phyloP scores from a whole-genome alignment of 306 rosid genomes.

The Delonix regia region DNA sequence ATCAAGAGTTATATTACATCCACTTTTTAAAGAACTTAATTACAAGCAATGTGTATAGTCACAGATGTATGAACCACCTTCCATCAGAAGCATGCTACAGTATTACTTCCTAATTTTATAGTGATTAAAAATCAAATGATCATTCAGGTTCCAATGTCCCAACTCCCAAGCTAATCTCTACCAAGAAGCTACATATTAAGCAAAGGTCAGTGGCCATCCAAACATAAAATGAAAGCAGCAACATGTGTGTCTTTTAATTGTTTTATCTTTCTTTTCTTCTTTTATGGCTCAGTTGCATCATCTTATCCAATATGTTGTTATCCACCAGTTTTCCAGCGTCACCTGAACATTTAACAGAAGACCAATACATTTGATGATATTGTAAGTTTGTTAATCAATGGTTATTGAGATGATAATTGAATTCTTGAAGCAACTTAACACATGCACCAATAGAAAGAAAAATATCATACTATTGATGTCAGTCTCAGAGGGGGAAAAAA shows the following conservation, averaged over 20 bases:
- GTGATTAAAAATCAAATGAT: not conserved
- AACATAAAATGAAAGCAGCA: constrained; percentile 31
- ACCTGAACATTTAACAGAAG: constrained; percentile 54
- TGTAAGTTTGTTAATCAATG: not conserved
- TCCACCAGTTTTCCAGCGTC: constrained; percentile 77
- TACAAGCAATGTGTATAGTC: constrained; percentile 8
- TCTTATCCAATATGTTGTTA: constrained; percentile 78
- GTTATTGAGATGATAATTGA: not conserved
- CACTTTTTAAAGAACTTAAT: constrained; percentile 18
- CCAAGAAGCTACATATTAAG: not conserved
- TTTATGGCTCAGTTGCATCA: constrained; percentile 12
- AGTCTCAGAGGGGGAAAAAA: not conserved
- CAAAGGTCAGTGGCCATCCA: not conserved
- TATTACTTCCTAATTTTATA: not conserved
- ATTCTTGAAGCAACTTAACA: constrained; percentile 1
- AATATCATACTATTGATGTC: constrained; percentile 5
- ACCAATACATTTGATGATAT: not conserved
- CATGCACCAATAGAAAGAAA: constrained; percentile 1
- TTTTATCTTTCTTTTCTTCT: too few species aligned
- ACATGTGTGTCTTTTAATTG: constrained; percentile 66
- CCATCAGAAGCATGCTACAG: constrained; percentile 31
- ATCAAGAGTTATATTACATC: constrained; percentile 20
- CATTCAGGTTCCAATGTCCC: constrained; percentile 21
- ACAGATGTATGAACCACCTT: constrained; percentile 7
- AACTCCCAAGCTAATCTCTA: constrained; percentile 14